phyloP scores from a whole-genome alignment of 23 red algal genomes.

The Pyropia yezoensis region DNA sequence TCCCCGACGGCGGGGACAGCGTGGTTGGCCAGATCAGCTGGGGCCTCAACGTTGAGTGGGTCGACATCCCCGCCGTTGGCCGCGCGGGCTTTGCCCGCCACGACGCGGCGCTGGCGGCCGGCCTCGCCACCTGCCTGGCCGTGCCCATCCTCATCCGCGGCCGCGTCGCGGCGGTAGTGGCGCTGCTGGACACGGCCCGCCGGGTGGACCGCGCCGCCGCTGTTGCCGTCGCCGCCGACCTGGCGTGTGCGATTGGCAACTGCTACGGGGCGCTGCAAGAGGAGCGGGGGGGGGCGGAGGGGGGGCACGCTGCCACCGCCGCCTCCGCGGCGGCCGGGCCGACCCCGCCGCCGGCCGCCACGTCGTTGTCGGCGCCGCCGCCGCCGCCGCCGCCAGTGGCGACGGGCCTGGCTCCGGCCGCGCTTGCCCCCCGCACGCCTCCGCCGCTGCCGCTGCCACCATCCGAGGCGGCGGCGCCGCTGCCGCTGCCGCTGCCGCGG shows the following conservation, averaged over 20 bases:
- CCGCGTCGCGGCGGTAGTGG: constrained; percentile 33
- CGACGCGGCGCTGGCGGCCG: constrained; percentile 14
- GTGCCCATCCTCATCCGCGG: constrained; percentile 47
- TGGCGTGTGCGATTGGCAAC: constrained; percentile 40
- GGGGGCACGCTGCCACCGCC: no score
- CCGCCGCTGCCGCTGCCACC: no score
- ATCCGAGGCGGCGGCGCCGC: no score
- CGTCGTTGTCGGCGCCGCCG: no score
- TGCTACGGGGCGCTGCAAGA: constrained; percentile 28
- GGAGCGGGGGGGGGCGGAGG: no score
- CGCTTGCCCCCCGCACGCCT: no score
- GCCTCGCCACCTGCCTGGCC: constrained; percentile 33
- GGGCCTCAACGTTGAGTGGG: constrained; percentile 27
- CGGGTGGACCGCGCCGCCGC: constrained; percentile 16
- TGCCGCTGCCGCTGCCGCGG: no score
- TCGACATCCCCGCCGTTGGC: not conserved
- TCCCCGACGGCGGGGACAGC: constrained; percentile 21
- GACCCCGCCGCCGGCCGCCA: no score
- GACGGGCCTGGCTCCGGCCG: no score
- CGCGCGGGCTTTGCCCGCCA: constrained; percentile 13
- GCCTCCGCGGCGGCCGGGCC: no score
- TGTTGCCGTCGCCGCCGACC: constrained; percentile 24
- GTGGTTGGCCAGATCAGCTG: constrained; percentile 37
- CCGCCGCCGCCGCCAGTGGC: no score
- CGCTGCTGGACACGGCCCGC: constrained; percentile 22